Base-by-base conservation (phyloP, 352 stramenopile species). In the Saprolegnia parasitica region DNA sequence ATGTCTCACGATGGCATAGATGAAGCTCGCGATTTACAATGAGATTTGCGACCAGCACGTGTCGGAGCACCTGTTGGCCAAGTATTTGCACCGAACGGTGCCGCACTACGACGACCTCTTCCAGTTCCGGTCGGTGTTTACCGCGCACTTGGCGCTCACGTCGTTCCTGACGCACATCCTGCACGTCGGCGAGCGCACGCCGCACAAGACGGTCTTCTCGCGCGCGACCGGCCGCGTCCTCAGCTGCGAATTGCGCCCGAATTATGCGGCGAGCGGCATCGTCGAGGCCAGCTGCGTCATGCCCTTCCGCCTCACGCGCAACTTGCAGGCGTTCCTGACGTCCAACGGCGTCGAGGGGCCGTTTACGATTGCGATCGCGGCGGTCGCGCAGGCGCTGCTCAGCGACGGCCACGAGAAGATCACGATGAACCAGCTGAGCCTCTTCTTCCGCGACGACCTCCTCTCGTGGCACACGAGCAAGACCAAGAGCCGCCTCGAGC, bases 381-480 rank as follows among this genome's bases (percentile, higher is more conserved):
- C 88, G 9, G 83, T 84, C 5, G 88, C 87, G 1, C 85, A 94
- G 73, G 88, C 88, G 37, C 75, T 96, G 23, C 82, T 90, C 78
- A 85, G 80, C 70, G 86, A 96, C 63, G 81, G 92, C 58, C 83
- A 93, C 71, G 46, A 66, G 32, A 20, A 13, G 11, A 80, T 96
- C 60, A 65, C 94, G 68, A 82, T 78, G 74, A 95, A 93, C 72
- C 88, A 96, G 72, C 73, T 96, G n/a, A 83, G 80, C 32, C 75
- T 96, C 39, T 96, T 96, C 74, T 96, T 96, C 78, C 83, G 88
- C 21, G 88, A 96, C 67, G 88, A 96, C 55, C 65, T 96, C 67
- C 74, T 96, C 3, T 94, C 86, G 62, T 96, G 87, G 87, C 85
- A 96, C 62, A 80, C 83, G 21, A 95, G 86, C 35, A 96, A 96